Percentiles rank a stretch among this genome's conserved stretches.
Evolutionary conservation across 805 yeast species (phyloP).

Genomic region (Saccharomycopsis oosterbeekiorum): DNA sequence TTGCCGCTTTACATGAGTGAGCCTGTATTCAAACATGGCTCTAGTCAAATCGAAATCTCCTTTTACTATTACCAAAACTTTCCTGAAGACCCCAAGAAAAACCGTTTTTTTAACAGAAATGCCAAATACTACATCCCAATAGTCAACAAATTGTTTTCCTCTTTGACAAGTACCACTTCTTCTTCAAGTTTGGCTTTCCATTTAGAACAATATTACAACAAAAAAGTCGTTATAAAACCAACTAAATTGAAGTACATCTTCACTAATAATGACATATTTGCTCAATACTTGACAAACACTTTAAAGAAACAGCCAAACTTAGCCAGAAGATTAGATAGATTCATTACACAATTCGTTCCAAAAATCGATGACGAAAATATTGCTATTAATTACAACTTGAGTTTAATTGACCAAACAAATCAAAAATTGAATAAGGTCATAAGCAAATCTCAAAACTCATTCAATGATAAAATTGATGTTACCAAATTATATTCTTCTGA

Average conservation of each 20-base stretch:
- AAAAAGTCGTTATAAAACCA: conserved; percentile 11
- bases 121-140: conserved; percentile 12
- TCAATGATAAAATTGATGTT: conserved; percentile 6
- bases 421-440: background rate
- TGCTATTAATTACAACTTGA: conserved; percentile 12
- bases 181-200: conserved; percentile 1
- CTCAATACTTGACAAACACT: conserved; percentile 8
- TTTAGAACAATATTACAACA: conserved; percentile 12
- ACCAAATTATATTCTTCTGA: conserved; percentile 5
- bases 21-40: conserved; percentile 12
- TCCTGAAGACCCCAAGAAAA: background rate
- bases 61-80: conserved; percentile 12
- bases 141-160: conserved; percentile 10
- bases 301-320: conserved; percentile 2
- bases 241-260: conserved; percentile 12
- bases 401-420: conserved; percentile 1
- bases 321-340: conserved; percentile 2
- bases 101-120: conserved; percentile 7
- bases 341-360: conserved; percentile 6
- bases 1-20: conserved; percentile 11
- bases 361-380: conserved; percentile 11
- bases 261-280: conserved; percentile 10
- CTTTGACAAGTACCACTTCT: conserved; percentile 4
- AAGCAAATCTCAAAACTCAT: conserved; percentile 1
- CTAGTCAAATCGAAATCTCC: conserved; percentile 12